These are phyloP conservation scores for Digitaria exilis DNA, from an alignment of 202 grass and related monocot species.

Conservation along the genomic window DNA sequence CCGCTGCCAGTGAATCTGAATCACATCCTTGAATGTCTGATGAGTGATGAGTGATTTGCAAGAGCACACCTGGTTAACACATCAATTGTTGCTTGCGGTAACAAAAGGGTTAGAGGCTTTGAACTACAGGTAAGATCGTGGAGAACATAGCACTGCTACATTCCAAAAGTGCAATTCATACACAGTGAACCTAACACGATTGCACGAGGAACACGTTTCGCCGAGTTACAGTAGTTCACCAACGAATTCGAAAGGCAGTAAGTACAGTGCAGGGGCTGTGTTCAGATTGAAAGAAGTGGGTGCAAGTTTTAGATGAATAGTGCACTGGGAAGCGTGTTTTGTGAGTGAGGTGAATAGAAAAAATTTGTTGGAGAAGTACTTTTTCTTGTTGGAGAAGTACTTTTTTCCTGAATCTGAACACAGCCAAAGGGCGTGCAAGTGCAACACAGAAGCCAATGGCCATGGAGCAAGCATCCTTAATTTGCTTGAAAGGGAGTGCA, in stretches of 20 bases:
- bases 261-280: no score
- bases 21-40: not conserved
- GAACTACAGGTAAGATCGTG: not conserved
- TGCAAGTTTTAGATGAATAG: no score
- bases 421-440: not conserved
- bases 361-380: no score
- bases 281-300: no score
- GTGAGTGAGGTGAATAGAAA: no score
- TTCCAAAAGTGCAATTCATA: not conserved
- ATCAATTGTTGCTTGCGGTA: not conserved
- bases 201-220: not conserved
- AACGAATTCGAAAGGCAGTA: not conserved
- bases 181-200: not conserved
- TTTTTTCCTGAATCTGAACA: no score
- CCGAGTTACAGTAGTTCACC: not conserved
- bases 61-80: not conserved
- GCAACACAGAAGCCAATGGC: not conserved
- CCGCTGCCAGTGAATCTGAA: not conserved
- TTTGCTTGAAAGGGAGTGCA: not conserved
- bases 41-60: not conserved
- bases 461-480: not conserved
- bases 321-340: no score
- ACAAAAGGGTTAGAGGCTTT: not conserved
- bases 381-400: no score
- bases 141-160: not conserved